Evolutionary conservation across 805 yeast genomes (phyloP), one percentile per base, ranked within the genome.

Genomic region (Kuraishia borneana): DNA sequence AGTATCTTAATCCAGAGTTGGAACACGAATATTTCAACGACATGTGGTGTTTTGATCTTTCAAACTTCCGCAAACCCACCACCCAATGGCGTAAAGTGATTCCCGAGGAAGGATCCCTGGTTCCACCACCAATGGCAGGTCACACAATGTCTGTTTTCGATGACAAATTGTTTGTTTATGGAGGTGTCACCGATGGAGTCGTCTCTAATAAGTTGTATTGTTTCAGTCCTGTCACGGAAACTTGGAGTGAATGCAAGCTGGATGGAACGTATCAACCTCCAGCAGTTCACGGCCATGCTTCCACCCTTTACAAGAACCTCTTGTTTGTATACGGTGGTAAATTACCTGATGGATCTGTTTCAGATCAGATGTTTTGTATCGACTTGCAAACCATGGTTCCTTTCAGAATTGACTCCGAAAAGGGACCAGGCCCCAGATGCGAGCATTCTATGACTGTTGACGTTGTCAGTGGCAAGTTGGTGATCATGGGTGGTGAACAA

Each of bases 401-500:
- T 92, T 76, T 73, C 48, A 53, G 54, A 25, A 48, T 61, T 2
- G 64, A 61, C 45, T 60, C 61, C 28, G 55, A 60, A 53, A 68
- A 54, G 44, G 67, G 51, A 6, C 94, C 96, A 1, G 83, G 88
- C 30, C 75, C 92, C 10, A 73, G 96, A 45, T 83, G 89, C 41
- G 97, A 97, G 7, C 98, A 92, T 56, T 75, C 95, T 6, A 61
- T 89, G 58, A 76, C 96, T 1, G 78, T 73, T 35, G 54, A 82
- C 36, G 63, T 78, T 32, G 70, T 65, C 18, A 73, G 72, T 40
- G 73, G 83, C 47, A 83, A 78, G 55, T 49, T 89, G 23, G 51
- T 88, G 9, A 72, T 89, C 12, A 78, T 94, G 83, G 98, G 98
- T 30, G 97, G 98, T 38, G 95, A 85, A 54, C 70, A 76, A 43